Conservation (phyloP, 352 stramenopile genomes). For the Plasmopara halstedii region DNA sequence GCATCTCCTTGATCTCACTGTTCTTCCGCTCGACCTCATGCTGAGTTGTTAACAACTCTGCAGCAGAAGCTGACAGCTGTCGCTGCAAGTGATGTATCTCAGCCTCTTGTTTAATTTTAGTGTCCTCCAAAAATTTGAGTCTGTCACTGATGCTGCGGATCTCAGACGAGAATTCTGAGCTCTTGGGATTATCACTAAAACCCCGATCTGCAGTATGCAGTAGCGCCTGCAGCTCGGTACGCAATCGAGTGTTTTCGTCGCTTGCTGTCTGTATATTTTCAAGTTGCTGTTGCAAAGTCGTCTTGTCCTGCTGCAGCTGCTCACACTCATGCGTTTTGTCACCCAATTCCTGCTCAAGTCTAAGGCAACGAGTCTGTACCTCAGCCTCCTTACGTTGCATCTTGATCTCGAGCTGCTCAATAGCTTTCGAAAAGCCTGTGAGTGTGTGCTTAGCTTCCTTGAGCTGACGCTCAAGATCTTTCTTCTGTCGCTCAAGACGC, state of each 20-base stretch:
- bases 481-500: conserved; percentile 34
- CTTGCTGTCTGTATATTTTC: conserved; percentile 36
- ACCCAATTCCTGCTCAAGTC: conserved; percentile 42
- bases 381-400: conserved; percentile 66
- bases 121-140: conserved; percentile 23
- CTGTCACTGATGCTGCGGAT: conserved; percentile 25
- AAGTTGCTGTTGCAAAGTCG: conserved; percentile 11
- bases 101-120: conserved; percentile 22
- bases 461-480: conserved; percentile 49
- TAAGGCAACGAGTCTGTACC: conserved; percentile 41
- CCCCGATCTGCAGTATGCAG: conserved; percentile 3
- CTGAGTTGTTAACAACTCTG: conserved; percentile 19
- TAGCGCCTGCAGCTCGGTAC: conserved; percentile 26
- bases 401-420: conserved; percentile 74
- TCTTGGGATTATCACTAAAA: conserved; percentile 3
- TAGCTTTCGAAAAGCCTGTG: conserved; percentile 49
- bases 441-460: conserved; percentile 51
- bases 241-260: conserved; percentile 35
- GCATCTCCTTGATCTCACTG: conserved; percentile 39
- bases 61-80: conserved; percentile 19
- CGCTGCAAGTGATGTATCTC: conserved; percentile 29
- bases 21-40: conserved; percentile 40
- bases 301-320: conserved; percentile 24
- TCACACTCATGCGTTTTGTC: conserved; percentile 37
- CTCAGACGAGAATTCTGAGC: conserved; percentile 20